A percentile compares a stretch with the other conserved stretches of the same genome.
phyloP scores from a whole-genome alignment of 495 filamentous ascomycete genomes.

The Apiosordaria backusii region DNA sequence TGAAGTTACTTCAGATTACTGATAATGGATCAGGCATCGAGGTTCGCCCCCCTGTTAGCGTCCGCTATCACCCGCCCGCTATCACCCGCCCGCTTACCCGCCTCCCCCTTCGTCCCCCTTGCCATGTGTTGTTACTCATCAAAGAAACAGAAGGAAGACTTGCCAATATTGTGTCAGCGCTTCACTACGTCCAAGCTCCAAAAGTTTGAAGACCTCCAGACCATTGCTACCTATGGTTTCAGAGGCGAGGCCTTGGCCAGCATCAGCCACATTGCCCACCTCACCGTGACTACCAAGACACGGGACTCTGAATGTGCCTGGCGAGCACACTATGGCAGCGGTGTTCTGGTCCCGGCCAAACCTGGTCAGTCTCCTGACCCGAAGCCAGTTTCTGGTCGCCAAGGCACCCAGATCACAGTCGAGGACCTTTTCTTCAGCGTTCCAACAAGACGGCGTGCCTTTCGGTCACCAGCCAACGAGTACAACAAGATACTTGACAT shows the following conservation, averaged over 20 bases:
- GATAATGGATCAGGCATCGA: constrained; percentile 98
- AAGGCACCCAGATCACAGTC: constrained; percentile 94
- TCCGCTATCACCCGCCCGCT: not conserved
- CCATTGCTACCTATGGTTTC: constrained; percentile 94
- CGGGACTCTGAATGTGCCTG: constrained; percentile 86
- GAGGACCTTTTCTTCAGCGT: constrained; percentile 98
- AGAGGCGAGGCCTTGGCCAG: constrained; percentile 95
- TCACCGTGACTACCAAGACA: constrained; percentile 92
- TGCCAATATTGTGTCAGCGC: constrained; percentile 90
- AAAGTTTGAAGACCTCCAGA: constrained; percentile 87
- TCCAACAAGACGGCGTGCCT: constrained; percentile 81
- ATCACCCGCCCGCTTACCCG: not conserved
- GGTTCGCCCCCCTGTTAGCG: constrained; percentile 46
- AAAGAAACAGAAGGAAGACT: constrained; percentile 69
- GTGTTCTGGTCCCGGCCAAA: constrained; percentile 79
- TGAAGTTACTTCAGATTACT: constrained; percentile 95
- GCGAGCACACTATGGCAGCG: constrained; percentile 80
- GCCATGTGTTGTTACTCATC: constrained; percentile 16
- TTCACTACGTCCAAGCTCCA: constrained; percentile 98
- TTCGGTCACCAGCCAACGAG: constrained; percentile 88
- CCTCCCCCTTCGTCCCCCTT: not conserved
- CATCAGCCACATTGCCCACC: constrained; percentile 97
- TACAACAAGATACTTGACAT: constrained; percentile 97
- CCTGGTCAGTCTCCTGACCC: constrained; percentile 89
- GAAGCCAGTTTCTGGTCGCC: constrained; percentile 83